Conservation (phyloP, 768 basidiomycete species). For the Gyrodon lividus region DNA sequence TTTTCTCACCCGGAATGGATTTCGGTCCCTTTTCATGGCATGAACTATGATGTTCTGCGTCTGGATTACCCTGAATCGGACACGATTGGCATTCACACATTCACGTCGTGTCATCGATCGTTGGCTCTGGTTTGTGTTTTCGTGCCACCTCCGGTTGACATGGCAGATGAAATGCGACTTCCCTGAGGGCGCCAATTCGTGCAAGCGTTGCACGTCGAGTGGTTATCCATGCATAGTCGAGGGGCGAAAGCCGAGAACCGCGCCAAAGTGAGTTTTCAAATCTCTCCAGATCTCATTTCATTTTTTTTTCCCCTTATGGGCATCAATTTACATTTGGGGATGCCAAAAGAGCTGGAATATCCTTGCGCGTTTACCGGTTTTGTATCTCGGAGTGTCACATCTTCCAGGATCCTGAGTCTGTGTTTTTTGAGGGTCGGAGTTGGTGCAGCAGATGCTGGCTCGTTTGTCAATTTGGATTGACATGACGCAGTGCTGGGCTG, state of each 20-base stretch:
- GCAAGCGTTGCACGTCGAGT: conserved; percentile 69
- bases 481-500: conserved; percentile 9
- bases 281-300: background rate
- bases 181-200: conserved; percentile 68
- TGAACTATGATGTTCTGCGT: conserved; percentile 10
- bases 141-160: conserved; percentile 10
- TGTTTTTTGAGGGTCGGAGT: background rate
- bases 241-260: conserved; percentile 73
- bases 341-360: conserved; percentile 22
- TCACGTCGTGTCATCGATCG: conserved; percentile 5
- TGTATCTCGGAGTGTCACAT: conserved; percentile 23
- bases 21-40: conserved; percentile 3
- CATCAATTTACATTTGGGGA: conserved; percentile 14
- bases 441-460: conserved; percentile 8
- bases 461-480: conserved; percentile 15
- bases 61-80: background rate
- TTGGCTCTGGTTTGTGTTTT: conserved; percentile 12
- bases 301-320: conserved; percentile 1
- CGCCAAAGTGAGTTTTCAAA: conserved; percentile 74
- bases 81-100: background rate
- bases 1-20: conserved; percentile 5
- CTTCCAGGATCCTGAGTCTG: conserved; percentile 18
- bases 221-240: conserved; percentile 82
- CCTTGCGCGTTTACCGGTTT: conserved; percentile 10
- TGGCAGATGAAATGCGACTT: conserved; percentile 86